Base-by-base conservation (phyloP, 2,329 filamentous ascomycete species). In the Catunica adiposa region DNA sequence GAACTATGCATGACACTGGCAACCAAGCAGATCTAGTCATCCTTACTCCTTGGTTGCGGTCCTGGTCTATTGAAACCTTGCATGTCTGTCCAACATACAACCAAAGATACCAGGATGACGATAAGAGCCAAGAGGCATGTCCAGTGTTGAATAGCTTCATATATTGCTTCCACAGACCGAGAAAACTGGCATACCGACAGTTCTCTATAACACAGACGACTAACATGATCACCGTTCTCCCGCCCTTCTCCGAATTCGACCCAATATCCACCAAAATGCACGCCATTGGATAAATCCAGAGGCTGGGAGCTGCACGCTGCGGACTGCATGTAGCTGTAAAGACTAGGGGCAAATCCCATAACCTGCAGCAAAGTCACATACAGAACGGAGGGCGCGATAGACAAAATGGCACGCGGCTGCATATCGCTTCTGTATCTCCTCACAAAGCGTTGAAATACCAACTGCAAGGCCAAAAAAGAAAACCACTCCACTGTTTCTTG, bases 1-100 rank as follows among this genome's bases (percentile, higher is more conserved):
- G 40, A 44, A 44, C 40, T 44, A 44, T 44, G 40, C 40, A 44
- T 44, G 40, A n/a, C 40, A 44, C 40, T 44, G 40, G 40, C 40
- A 44, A 44, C 40, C 40, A 44, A n/a, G 20, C 20, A n/a, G 15
- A 44, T 44, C 40, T 15, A 17, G n/a, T 3, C 15, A 22, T 8
- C 15, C 20, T 44, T 11, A n/a, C 40, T 44, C 20, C 40, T 44
- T 44, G n/a, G 40, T 44, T 22, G 40, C n/a, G 40, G 40, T 44
- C 40, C 40, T 20, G n/a, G 40, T 44, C 40, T 44, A 22, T 44
- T 3, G 40, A 17, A 44, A 44, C 40, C 40, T 44, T 44, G 40
- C 40, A 44, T 44, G 20, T 22, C n/a, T 44, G 40, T 44, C 20
- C 5, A 44, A 44, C 40, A 8, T 20, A n/a, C 11, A 44, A 15